Base-by-base conservation (phyloP, 345 rosid genomes). In the Rhodamnia rubescens region DNA sequence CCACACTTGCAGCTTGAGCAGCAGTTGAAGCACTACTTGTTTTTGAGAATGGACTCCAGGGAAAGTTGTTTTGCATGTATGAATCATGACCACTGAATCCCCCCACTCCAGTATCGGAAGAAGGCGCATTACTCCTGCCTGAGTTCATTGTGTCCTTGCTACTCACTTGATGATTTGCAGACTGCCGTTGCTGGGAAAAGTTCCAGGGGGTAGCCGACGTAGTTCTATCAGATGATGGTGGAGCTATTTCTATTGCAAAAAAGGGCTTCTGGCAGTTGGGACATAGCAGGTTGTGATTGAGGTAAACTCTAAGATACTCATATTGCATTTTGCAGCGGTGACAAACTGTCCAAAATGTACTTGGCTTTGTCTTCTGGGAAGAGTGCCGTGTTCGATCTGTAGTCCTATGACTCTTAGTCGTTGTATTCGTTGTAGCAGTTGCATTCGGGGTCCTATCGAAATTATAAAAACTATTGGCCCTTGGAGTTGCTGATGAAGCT, bases 261-360 rank as follows among this genome's bases (percentile, higher is more conserved):
- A 91, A 91, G 53, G 92, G 89, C 83, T 89, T 87, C 18, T 86
- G 89, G 84, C 93, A 91, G 80, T 88, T 88, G 12, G 88, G 93
- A 78, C 93, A 91, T 53, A 90, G 64, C 55, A 91, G 92, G 82
- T 90, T 90, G 85, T 86, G 87, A 85, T 90, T 88, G 16, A 89
- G 90, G 84, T 90, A 91, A 53, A 86, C 85, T 78, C 90, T 89
- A 51, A 88, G 90, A 85, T 91, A 91, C 57, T 91, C 93, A 52
- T 87, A 91, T 53, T 91, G 93, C 88, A 89, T 91, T 88, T 85
- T 90, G 92, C 93, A 91, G 44, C 81, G 50, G 82, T 87, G 89
- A 80, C 93, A 91, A 26, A 89, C 90, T 52, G 92, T 91, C 93
- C 93, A 91, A 85, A 91, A 91, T 3, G 91, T 91, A 56, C 74